These are phyloP conservation scores for Kluyveromyces marxianus DNA, from an alignment of 1,139 yeast species.

Conservation along the genomic window DNA sequence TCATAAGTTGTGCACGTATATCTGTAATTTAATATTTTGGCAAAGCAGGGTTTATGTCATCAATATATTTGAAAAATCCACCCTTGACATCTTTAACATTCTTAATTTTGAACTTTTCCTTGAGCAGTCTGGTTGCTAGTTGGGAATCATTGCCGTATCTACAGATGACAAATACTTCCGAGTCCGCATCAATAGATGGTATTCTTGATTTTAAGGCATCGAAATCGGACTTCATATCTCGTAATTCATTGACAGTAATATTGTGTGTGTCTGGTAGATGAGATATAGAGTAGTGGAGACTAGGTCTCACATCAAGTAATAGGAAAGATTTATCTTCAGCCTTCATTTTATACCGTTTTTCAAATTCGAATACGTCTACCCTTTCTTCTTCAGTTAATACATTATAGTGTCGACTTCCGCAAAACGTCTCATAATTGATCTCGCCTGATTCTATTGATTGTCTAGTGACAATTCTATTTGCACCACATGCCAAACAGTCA, in stretches of 20 bases:
- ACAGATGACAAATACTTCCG: constrained; percentile 44
- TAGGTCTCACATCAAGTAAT: constrained; percentile 75
- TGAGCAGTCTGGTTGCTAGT: constrained; percentile 53
- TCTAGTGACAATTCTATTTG: constrained; percentile 38
- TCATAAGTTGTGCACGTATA: too few species aligned
- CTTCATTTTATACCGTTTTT: constrained; percentile 13
- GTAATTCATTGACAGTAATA: constrained; percentile 50
- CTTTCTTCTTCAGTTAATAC: constrained; percentile 42
- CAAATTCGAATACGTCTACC: constrained; percentile 42
- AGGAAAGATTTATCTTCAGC: constrained; percentile 19
- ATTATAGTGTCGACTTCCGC: constrained; percentile 53
- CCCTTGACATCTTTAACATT: constrained; percentile 67
- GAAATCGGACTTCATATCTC: constrained; percentile 32
- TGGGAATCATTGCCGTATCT: constrained; percentile 91
- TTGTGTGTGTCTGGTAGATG: constrained; percentile 53
- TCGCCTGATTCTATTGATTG: constrained; percentile 39
- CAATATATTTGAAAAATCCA: constrained; percentile 69
- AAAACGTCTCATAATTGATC: constrained; percentile 62
- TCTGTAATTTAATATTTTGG: constrained; percentile 51
- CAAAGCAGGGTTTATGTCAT: constrained; percentile 48
- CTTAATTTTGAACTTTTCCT: constrained; percentile 40
- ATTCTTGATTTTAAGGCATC: constrained; percentile 16
- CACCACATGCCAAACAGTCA: constrained; percentile 62
- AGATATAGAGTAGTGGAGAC: constrained; percentile 65
- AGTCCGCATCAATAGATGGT: constrained; percentile 16